These are phyloP conservation scores for Cryptosporidium meleagridis DNA, from an alignment of 169 alveolate species.

Conservation along the genomic window DNA sequence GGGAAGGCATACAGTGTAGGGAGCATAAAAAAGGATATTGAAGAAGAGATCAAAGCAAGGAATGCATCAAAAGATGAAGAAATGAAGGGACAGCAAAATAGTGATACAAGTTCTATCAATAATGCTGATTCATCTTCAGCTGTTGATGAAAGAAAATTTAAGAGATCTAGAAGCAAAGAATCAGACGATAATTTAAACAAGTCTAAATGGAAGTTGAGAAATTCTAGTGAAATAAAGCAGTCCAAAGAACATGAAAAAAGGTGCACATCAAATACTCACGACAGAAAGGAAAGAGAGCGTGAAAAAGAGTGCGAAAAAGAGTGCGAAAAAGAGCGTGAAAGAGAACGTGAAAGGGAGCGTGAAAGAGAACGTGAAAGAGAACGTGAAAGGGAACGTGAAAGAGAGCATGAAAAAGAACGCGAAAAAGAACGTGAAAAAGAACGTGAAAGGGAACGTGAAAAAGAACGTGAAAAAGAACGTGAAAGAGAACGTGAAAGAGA, in stretches of 20 bases:
- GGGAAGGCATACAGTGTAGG: slow-evolving; percentile 62
- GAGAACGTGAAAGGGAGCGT: background rate
- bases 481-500: background rate
- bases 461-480: background rate
- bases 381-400: background rate
- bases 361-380: background rate
- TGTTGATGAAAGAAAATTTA: background rate
- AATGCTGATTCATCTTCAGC: background rate
- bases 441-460: background rate
- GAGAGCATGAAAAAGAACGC: background rate
- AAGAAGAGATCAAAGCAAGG: slow-evolving; percentile 12
- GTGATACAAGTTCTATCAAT: background rate
- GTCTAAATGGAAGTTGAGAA: background rate
- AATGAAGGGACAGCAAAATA: background rate
- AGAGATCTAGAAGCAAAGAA: slow-evolving; percentile 25
- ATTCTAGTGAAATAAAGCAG: slow-evolving; percentile 15
- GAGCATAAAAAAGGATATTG: background rate
- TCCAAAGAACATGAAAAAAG: background rate
- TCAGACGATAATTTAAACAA: background rate
- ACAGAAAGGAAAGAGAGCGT: background rate
- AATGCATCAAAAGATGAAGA: background rate
- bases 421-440: background rate
- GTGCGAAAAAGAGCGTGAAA: too few relatives aligned
- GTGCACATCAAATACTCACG: background rate
- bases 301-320: background rate